Percentiles rank a stretch among this genome's conserved stretches.
phyloP scores from a whole-genome alignment of 495 filamentous ascomycete species.

The Chaetomidium leptoderma region DNA sequence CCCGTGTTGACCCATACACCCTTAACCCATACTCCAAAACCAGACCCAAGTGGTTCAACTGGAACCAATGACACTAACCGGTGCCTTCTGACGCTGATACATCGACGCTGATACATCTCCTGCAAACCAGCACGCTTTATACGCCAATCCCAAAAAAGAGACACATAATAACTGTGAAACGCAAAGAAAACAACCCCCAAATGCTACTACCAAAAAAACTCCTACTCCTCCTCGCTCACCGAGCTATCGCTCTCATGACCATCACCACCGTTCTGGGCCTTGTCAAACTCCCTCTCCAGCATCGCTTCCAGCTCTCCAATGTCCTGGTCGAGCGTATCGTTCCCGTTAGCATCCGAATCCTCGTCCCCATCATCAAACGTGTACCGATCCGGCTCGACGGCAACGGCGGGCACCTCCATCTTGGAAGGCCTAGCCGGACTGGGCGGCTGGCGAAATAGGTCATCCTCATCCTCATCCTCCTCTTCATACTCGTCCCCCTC shows the following conservation, averaged over 20 bases:
- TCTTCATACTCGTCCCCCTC: constrained; percentile 14
- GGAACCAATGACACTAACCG: background rate
- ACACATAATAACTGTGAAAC: background rate
- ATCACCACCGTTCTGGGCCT: constrained; percentile 31
- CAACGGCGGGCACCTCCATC: background rate
- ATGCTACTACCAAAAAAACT: background rate
- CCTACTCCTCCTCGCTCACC: constrained; percentile 35
- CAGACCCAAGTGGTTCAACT: background rate
- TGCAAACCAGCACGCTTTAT: background rate
- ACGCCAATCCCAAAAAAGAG: background rate
- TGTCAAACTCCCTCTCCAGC: constrained; percentile 33
- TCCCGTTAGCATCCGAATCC: constrained; percentile 12
- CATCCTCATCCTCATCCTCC: constrained; percentile 15
- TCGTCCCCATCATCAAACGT: constrained; percentile 29
- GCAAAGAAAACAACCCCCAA: background rate
- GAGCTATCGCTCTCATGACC: constrained; percentile 26
- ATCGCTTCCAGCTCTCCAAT: constrained; percentile 37
- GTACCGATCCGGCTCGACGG: constrained; percentile 16
- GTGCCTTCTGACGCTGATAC: background rate
- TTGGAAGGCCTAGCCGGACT: background rate
- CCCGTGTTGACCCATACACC: background rate
- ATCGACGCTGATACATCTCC: no score
- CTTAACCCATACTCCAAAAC: background rate
- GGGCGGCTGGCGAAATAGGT: background rate
- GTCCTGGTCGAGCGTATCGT: constrained; percentile 7